These are phyloP conservation scores for Aureobasidium sp. DNA, from an alignment of 2,329 filamentous ascomycete genomes.

Conservation along the genomic window DNA sequence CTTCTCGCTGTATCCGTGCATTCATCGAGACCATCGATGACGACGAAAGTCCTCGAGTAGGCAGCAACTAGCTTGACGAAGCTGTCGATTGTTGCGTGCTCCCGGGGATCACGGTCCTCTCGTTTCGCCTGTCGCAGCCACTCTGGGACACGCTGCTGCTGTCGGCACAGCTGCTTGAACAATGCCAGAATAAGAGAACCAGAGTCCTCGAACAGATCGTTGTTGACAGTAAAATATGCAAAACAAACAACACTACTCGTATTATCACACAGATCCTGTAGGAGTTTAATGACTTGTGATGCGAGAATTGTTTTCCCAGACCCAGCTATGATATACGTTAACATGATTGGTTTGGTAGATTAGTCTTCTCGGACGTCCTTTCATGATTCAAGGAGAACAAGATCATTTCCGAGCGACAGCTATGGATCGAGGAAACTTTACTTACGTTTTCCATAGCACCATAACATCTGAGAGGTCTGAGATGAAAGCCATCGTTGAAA, in stretches of 20 bases:
- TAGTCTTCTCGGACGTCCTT: neutral
- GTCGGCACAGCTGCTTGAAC: neutral
- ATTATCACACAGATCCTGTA: neutral
- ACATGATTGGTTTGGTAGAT: neutral
- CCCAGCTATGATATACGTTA: neutral
- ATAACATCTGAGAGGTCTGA: neutral
- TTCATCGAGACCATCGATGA: neutral
- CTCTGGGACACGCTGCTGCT: neutral
- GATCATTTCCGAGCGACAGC: too few species aligned
- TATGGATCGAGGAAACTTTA: neutral
- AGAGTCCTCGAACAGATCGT: neutral
- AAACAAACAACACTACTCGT: neutral
- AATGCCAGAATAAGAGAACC: neutral
- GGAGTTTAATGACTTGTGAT: neutral
- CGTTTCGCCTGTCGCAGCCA: neutral
- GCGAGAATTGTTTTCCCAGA: neutral
- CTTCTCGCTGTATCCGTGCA: neutral
- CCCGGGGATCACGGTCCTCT: neutral
- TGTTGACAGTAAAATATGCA: neutral
- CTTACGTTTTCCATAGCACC: slow-evolving; percentile 2
- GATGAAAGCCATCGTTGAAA: neutral
- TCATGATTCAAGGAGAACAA: too few species aligned
- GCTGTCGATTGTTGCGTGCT: neutral
- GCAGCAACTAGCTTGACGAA: neutral
- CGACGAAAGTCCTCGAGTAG: neutral